These are phyloP conservation scores for Poronia punctata DNA, from an alignment of 495 filamentous ascomycete species.

Conservation along the genomic window DNA sequence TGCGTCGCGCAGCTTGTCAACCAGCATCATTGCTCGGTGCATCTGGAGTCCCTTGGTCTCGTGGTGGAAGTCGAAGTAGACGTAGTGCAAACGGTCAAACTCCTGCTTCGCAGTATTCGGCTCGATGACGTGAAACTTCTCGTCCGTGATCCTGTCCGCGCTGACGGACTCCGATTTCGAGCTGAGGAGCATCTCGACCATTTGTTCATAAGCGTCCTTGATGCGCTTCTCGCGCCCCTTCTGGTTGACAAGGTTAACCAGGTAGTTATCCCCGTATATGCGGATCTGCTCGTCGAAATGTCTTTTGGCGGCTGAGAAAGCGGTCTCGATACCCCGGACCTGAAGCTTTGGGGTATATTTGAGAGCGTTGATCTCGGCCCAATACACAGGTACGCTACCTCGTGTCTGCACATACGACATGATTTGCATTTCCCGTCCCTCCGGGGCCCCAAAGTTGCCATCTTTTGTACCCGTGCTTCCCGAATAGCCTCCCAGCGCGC, in stretches of 20 bases:
- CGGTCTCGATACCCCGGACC: conserved; percentile 76
- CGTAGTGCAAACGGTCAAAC: conserved; percentile 80
- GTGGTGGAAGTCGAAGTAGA: conserved; percentile 98
- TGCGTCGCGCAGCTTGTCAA: conserved; percentile 69
- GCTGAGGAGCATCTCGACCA: conserved; percentile 67
- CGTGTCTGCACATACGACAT: conserved; percentile 92
- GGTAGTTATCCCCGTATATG: conserved; percentile 89
- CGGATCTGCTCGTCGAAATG: conserved; percentile 91
- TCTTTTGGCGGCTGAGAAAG: conserved; percentile 65
- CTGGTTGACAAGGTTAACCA: conserved; percentile 95
- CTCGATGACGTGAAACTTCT: conserved; percentile 77
- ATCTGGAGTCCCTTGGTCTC: conserved; percentile 91
- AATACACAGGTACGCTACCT: conserved; percentile 89
- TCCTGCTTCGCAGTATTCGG: conserved; percentile 48
- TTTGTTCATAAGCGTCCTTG: conserved; percentile 86
- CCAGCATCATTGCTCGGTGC: conserved; percentile 81
- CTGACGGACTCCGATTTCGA: conserved; percentile 57
- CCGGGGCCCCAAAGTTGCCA: conserved; percentile 50
- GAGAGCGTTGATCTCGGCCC: conserved; percentile 89
- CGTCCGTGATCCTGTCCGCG: conserved; percentile 50
- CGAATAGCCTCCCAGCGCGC: conserved; percentile 70
- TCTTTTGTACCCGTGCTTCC: conserved; percentile 68
- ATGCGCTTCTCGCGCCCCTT: conserved; percentile 79
- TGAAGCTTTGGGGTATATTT: conserved; percentile 85
- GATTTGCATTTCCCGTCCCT: conserved; percentile 72